Evolutionary conservation across 768 basidiomycete genomes (phyloP), one percentile per base, ranked within the genome.

Genomic region (Suillus discolor): DNA sequence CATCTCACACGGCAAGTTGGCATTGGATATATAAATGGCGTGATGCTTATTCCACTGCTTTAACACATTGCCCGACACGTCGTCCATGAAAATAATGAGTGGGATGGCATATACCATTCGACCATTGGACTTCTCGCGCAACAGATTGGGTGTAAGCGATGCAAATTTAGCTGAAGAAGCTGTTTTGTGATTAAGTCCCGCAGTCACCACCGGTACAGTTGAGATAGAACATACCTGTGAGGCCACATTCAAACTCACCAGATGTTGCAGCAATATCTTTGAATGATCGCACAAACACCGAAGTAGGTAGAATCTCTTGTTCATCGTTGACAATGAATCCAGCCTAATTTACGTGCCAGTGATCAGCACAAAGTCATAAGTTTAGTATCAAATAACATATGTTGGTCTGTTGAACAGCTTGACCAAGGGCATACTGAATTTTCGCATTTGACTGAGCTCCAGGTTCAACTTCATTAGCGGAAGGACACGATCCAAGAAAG

Each of bases 31-130:
- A 47, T 82, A 83, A 1, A 78, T 74, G 55, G 81, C 81, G 71
- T 72, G 77, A 63, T 84, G 83, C 61, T 82, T 81, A 65, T 83
- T 84, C 75, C 77, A 84, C 49, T 77, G 77, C 66, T 84, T 84
- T 3, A 75, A 79, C 13, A 72, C 68, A 66, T 83, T 83, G 11
- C 81, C 81, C 0, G 80, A 84, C 0, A 82, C 79, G 68, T 84
- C 80, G 61, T 84, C 81, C 61, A 66, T 66, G 16, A 66, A 66
- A 11, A 66, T 62, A 6, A 66, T 62, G 0, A 62, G 49, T 1
- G 39, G 65, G 9, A 62, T 2, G 0, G 44, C 20, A 36, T 42
- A 45, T 3, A 62, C 44, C 44, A 62, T 62, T 15, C 62, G 49
- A 20, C 67, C 67, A 4, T 68, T 55, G 2, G 71, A 67, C 8